phyloP scores from a whole-genome alignment of 805 yeast genomes.

The Suhomyces kilbournensis region DNA sequence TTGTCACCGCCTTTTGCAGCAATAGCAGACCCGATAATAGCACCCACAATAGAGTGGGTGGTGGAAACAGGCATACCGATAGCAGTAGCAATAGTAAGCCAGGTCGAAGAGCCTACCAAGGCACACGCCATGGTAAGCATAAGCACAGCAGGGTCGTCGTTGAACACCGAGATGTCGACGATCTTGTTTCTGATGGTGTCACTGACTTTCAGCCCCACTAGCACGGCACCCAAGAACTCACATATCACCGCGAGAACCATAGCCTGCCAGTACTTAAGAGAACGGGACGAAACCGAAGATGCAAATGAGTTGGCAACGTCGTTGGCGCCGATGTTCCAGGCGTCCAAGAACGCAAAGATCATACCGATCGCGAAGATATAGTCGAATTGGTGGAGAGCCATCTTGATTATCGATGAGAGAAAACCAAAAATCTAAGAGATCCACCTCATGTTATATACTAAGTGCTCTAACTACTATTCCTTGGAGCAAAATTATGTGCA shows the following conservation, averaged over 20 bases:
- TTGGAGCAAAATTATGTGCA: not conserved
- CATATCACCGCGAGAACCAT: conserved; percentile 66
- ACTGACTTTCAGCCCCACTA: conserved; percentile 71
- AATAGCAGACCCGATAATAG: conserved; percentile 68
- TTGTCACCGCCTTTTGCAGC: conserved; percentile 65
- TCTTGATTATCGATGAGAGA: conserved; percentile 12
- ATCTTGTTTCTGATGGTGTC: conserved; percentile 69
- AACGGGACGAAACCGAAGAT: conserved; percentile 68
- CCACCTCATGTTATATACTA: not conserved
- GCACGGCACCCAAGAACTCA: conserved; percentile 73
- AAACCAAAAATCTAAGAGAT: not conserved
- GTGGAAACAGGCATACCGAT: conserved; percentile 80
- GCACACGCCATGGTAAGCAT: conserved; percentile 78
- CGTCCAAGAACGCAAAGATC: conserved; percentile 73
- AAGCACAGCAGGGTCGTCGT: conserved; percentile 61
- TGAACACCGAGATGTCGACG: conserved; percentile 49
- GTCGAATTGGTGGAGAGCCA: conserved; percentile 55
- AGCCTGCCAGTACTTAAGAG: conserved; percentile 72
- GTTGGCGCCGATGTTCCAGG: conserved; percentile 78
- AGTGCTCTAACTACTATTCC: too few species aligned
- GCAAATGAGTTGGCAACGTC: conserved; percentile 82
- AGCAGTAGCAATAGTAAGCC: conserved; percentile 66
- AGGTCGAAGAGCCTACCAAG: conserved; percentile 64
- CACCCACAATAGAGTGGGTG: conserved; percentile 78
- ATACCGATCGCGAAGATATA: conserved; percentile 67